A percentile compares a stretch with the other conserved stretches of the same genome.
phyloP scores from a whole-genome alignment of 208 protist genomes.

The Trypanosoma boissoni region DNA sequence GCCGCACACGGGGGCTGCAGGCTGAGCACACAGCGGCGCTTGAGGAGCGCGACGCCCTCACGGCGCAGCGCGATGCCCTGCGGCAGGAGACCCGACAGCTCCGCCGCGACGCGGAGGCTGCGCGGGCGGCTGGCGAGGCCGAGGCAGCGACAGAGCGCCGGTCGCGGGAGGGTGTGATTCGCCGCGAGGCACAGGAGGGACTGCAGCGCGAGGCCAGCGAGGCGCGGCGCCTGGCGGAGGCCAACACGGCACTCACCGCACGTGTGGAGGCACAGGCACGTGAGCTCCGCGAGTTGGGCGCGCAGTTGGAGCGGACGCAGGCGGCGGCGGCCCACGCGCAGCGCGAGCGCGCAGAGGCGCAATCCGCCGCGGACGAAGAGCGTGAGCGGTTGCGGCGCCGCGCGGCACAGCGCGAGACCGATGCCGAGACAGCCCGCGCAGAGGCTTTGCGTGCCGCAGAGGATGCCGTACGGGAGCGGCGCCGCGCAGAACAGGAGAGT shows the following conservation, averaged over 20 bases:
- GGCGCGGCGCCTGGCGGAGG: constrained; percentile 20
- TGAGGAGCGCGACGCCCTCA: constrained; percentile 37
- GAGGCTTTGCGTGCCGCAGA: constrained; percentile 23
- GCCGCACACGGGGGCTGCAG: constrained; percentile 37
- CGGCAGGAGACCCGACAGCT: constrained; percentile 36
- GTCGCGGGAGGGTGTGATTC: constrained; percentile 39
- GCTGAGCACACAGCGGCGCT: constrained; percentile 25
- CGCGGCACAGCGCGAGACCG: constrained; percentile 2
- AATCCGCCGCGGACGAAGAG: constrained; percentile 7
- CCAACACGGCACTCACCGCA: constrained; percentile 11
- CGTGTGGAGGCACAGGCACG: constrained; percentile 21
- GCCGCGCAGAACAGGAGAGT: constrained; percentile 6
- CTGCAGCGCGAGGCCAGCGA: constrained; percentile 12
- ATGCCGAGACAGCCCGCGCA: constrained; percentile 20
- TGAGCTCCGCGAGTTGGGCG: constrained; percentile 13
- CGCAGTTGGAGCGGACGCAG: constrained; percentile 23
- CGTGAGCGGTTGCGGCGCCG: constrained; percentile 9
- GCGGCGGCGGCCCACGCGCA: constrained; percentile 10
- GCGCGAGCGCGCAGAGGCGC: constrained; percentile 10
- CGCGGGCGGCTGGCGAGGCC: constrained; percentile 21
- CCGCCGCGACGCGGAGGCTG: constrained; percentile 21
- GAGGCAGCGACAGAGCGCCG: constrained; percentile 8
- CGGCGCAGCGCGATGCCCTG: constrained; percentile 33
- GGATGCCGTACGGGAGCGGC: constrained; percentile 13
- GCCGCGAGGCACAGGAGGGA: constrained; percentile 24